A percentile compares a stretch with the other conserved stretches of the same genome.
These are phyloP conservation scores for Xylariaceae sp. DNA, from an alignment of 2,329 filamentous ascomycete species.

Conservation along the genomic window DNA sequence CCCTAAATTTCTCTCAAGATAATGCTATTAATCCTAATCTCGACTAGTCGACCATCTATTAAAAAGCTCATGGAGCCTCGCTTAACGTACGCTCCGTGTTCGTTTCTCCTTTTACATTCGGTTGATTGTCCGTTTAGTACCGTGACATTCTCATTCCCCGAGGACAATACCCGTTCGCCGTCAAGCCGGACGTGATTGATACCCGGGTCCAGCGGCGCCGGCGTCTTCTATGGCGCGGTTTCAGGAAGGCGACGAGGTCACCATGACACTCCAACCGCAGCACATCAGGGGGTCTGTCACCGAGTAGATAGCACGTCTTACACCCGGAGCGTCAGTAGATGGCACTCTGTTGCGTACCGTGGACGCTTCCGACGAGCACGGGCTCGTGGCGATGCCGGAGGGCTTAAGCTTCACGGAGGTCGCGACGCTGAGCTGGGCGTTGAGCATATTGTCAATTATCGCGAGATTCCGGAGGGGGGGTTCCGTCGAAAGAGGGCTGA, in stretches of 20 bases:
- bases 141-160: conserved; percentile 9
- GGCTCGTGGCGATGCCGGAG: conserved; percentile 61
- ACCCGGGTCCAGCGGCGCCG: conserved; percentile 53
- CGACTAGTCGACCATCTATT: background rate
- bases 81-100: conserved; percentile 17
- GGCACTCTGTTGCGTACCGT: conserved; percentile 36
- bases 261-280: conserved; percentile 34
- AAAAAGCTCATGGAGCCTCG: conserved; percentile 21
- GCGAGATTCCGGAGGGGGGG: conserved; percentile 44
- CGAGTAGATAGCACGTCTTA: background rate
- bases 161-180: conserved; percentile 28
- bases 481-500: conserved; percentile 39
- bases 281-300: conserved; percentile 28
- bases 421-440: conserved; percentile 50
- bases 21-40: background rate
- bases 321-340: conserved; percentile 33
- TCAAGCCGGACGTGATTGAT: conserved; percentile 26
- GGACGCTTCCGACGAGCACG: conserved; percentile 48
- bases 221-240: conserved; percentile 55
- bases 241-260: conserved; percentile 53
- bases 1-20: background rate
- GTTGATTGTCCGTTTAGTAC: conserved; percentile 4
- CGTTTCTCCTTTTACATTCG: background rate
- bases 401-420: conserved; percentile 51
- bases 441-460: conserved; percentile 49